These are phyloP conservation scores for Fusarium domesticum DNA, from an alignment of 2,329 filamentous ascomycete genomes.

Conservation along the genomic window DNA sequence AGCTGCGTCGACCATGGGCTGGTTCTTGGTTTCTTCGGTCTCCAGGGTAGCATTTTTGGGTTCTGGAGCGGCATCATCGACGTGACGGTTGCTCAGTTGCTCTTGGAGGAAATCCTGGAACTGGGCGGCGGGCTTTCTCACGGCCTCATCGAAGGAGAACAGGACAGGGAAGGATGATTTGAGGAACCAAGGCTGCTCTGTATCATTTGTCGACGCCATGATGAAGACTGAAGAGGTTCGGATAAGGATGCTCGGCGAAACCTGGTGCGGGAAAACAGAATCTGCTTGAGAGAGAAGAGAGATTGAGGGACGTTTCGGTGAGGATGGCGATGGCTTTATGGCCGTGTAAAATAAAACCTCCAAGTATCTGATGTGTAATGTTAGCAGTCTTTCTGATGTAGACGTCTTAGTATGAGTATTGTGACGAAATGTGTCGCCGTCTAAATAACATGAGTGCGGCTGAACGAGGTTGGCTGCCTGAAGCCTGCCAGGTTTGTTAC, in stretches of 20 bases:
- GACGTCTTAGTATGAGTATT: too few species aligned
- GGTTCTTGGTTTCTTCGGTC: background rate
- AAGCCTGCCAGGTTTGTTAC: background rate
- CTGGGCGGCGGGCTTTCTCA: slow-evolving; percentile 32
- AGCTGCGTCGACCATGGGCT: slow-evolving; percentile 12
- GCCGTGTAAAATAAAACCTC: too few species aligned
- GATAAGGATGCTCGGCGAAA: background rate
- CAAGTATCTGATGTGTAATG: too few species aligned
- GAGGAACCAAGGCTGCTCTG: slow-evolving; percentile 38
- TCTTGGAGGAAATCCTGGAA: slow-evolving; percentile 34
- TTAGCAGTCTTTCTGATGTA: too few species aligned
- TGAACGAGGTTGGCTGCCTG: background rate
- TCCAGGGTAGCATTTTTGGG: too few species aligned
- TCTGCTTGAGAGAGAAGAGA: background rate
- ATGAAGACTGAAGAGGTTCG: slow-evolving; percentile 4
- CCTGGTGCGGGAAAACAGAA: background rate
- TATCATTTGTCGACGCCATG: slow-evolving; percentile 22
- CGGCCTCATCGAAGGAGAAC: slow-evolving; percentile 37
- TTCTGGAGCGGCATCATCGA: slow-evolving; percentile 4
- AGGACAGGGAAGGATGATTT: slow-evolving; percentile 38
- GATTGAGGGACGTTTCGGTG: too few species aligned
- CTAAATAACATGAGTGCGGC: too few species aligned
- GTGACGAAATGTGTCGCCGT: too few species aligned
- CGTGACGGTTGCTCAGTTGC: slow-evolving; percentile 23
- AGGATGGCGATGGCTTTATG: too few species aligned